Conservation (phyloP, 2,329 filamentous ascomycete species). For the Truncatella angustata region DNA sequence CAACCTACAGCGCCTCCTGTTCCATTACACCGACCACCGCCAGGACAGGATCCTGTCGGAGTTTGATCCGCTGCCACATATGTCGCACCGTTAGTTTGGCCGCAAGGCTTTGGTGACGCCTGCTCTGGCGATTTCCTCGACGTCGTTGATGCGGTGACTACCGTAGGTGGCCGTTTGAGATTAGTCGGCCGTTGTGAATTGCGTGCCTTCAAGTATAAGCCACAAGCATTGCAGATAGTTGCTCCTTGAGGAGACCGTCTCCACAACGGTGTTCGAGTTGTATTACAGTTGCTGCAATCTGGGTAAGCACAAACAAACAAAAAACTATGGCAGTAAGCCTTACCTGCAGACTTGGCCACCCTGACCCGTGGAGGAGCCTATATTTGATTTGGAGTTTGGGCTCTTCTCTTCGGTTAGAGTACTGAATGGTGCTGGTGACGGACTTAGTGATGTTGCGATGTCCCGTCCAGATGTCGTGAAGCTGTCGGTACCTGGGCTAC, state of each 20-base stretch:
- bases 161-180: conserved; percentile 71
- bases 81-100: conserved; percentile 53
- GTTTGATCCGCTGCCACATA: conserved; percentile 77
- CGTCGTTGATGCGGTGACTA: conserved; percentile 39
- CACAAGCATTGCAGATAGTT: conserved; percentile 97
- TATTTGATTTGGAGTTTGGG: conserved; percentile 3
- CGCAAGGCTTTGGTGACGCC: conserved; percentile 34
- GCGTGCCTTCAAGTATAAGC: conserved; percentile 88
- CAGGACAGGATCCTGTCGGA: conserved; percentile 84
- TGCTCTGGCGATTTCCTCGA: conserved; percentile 43
- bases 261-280: conserved; percentile 92
- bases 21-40: conserved; percentile 91
- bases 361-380: conserved; percentile 17
- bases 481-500: conserved; percentile 12
- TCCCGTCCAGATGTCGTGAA: conserved; percentile 9
- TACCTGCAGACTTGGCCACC: conserved; percentile 33
- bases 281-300: conserved; percentile 79
- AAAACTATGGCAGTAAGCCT: conserved; percentile 10
- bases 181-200: conserved; percentile 90
- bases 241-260: conserved; percentile 87
- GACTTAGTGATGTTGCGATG: conserved; percentile 12
- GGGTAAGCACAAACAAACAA: conserved; percentile 15
- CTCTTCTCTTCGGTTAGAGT: conserved; percentile 3
- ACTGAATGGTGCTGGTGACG: conserved; percentile 10
- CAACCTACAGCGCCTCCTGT: conserved; percentile 94